Base-by-base conservation (phyloP, 2,329 filamentous ascomycete genomes). In the Cercospora berteroae region DNA sequence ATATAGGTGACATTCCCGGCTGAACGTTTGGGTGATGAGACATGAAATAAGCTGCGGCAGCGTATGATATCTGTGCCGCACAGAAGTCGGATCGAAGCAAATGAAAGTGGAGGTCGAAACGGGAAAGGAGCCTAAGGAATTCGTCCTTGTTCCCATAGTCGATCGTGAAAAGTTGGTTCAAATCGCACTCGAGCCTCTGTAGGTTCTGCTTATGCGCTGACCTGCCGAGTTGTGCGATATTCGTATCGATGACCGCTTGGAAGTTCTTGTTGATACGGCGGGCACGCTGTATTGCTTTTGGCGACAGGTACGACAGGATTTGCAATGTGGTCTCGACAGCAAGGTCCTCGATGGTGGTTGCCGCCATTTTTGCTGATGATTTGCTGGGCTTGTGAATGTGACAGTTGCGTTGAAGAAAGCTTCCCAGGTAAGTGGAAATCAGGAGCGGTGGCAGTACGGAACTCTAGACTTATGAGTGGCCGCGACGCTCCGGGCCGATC, bases 231-330 rank as follows among this genome's bases (percentile, higher is more conserved):
- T 61, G 59, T 7, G 20, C 8, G 2, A 20, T 7, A 20, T 61
- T 61, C 33, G 12, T 42, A 29, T 60, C 33, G 33, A 60, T 60
- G 31, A 44, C 20, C 18, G 31, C 33, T 10, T 36, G 10, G 39
- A 60, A 42, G 33, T 60, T 12, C 18, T 42, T 36, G 58, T 5
- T 9, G n/a, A 60, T 44, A 5, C 58, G 57, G n/a, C 31, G 57
- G 3, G 57, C 57, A 31, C 57, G 31, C 57, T 60, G 57, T 39
- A 60, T 60, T 20, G 13, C 31, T n/a, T 60, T 60, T 39, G 57
- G 25, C 31, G 27, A 25, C 20, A 60, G 23, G n/a, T 36, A 31
- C 13, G 29, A 60, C 12, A 60, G 57, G 57, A 60, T 60, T n/a
- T 36, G 27, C n/a, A 60, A 13, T 44, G 23, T 39, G 20, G 18